These are phyloP conservation scores for Paradendryphiella salina DNA, from an alignment of 2,329 filamentous ascomycete genomes.

Conservation along the genomic window DNA sequence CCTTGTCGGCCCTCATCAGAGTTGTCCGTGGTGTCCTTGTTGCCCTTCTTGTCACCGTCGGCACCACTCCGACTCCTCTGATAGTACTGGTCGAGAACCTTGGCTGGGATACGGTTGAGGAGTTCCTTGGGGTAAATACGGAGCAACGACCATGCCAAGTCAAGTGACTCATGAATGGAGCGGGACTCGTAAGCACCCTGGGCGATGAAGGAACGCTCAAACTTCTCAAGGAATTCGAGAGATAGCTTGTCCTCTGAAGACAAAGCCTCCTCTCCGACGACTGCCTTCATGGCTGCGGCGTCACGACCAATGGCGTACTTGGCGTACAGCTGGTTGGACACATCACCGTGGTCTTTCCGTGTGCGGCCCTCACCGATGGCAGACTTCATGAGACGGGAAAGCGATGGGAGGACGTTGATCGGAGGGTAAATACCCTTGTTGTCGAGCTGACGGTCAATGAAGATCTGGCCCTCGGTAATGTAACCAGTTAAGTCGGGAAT, in stretches of 20 bases:
- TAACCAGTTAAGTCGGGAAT: conserved; percentile 99
- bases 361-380: conserved; percentile 98
- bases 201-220: conserved; percentile 90
- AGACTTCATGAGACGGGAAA: conserved; percentile 99
- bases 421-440: conserved; percentile 99
- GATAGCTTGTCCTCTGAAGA: conserved; percentile 97
- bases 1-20: conserved; percentile 40
- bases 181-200: conserved; percentile 93
- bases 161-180: conserved; percentile 88
- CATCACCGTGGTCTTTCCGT: conserved; percentile 94
- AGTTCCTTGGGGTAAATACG: conserved; percentile 98
- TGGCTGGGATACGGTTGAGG: conserved; percentile 75
- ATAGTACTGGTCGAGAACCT: conserved; percentile 58
- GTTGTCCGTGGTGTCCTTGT: conserved; percentile 51
- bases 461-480: conserved; percentile 99
- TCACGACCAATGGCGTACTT: conserved; percentile 99
- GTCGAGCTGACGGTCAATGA: conserved; percentile 87
- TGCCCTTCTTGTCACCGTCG: conserved; percentile 45
- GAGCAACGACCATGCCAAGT: conserved; percentile 93
- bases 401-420: conserved; percentile 96
- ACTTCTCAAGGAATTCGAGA: conserved; percentile 97
- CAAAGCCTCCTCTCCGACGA: conserved; percentile 96
- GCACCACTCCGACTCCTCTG: conserved; percentile 47
- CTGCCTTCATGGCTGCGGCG: conserved; percentile 97
- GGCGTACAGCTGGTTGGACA: conserved; percentile 98